phyloP scores from a whole-genome alignment of 2,329 filamentous ascomycete species.

The Pseudogymnoascus sp. region DNA sequence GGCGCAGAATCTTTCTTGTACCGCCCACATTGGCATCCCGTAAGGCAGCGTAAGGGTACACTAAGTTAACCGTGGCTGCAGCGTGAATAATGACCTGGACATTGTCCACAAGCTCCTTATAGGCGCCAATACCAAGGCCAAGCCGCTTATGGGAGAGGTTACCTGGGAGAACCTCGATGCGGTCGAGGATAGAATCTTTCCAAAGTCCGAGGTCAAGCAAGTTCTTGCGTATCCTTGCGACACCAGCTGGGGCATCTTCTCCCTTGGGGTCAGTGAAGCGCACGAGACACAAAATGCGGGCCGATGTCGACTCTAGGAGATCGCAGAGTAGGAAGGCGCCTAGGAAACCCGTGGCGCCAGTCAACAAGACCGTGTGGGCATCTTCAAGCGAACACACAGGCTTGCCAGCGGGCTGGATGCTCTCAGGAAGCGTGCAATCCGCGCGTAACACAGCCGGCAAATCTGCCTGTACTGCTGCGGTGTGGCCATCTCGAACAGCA shows the following conservation, averaged over 20 bases:
- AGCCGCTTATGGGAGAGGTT: constrained; percentile 62
- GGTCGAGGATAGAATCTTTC: constrained; percentile 69
- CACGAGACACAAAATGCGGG: constrained; percentile 64
- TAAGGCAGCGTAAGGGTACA: constrained; percentile 73
- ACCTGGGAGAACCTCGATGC: constrained; percentile 66
- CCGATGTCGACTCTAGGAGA: constrained; percentile 58
- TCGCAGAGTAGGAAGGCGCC: constrained; percentile 66
- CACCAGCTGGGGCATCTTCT: constrained; percentile 56
- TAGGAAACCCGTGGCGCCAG: constrained; percentile 68
- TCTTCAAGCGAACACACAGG: constrained; percentile 52
- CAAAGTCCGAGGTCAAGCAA: constrained; percentile 71
- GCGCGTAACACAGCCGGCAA: constrained; percentile 59
- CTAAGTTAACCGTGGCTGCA: constrained; percentile 69
- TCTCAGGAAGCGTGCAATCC: constrained; percentile 59
- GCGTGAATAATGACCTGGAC: constrained; percentile 70
- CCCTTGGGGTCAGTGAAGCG: constrained; percentile 61
- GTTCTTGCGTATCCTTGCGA: constrained; percentile 66
- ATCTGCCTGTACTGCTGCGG: constrained; percentile 67
- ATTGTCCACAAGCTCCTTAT: constrained; percentile 54
- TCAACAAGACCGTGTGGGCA: constrained; percentile 62
- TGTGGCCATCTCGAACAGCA: constrained; percentile 62
- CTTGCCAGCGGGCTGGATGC: constrained; percentile 51
- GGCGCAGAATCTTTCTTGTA: constrained; percentile 64
- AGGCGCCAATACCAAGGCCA: constrained; percentile 57
- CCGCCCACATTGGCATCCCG: constrained; percentile 69